phyloP scores from a whole-genome alignment of 1,284 basidiomycete genomes.

The Cryptococcus amylolentus region DNA sequence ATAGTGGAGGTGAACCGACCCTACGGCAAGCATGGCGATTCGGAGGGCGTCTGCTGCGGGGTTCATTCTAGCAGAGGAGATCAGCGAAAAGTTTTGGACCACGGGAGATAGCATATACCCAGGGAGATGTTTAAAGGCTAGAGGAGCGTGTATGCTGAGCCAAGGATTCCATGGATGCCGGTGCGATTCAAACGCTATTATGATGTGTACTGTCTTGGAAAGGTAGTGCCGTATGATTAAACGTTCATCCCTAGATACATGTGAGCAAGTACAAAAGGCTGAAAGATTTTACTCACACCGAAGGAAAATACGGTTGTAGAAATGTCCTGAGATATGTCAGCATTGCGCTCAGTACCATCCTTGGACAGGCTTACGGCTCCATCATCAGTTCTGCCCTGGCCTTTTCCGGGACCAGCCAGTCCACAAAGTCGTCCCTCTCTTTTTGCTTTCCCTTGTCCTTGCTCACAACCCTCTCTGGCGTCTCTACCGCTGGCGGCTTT shows the following conservation, averaged over 20 bases:
- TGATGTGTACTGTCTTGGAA: slow-evolving; percentile 39
- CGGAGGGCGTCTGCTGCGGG: slow-evolving; percentile 42
- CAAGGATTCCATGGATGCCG: slow-evolving; percentile 44
- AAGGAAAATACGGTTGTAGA: slow-evolving; percentile 40
- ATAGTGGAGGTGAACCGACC: slow-evolving; percentile 42
- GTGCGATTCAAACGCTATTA: slow-evolving; percentile 39
- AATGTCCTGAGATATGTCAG: slow-evolving; percentile 24
- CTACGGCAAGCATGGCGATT: slow-evolving; percentile 39
- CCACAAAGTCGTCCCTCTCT: slow-evolving; percentile 20
- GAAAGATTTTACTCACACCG: slow-evolving; percentile 23
- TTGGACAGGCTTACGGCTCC: slow-evolving; percentile 35
- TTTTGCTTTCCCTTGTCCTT: slow-evolving; percentile 19
- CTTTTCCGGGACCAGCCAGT: slow-evolving; percentile 18
- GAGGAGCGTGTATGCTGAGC: slow-evolving; percentile 39
- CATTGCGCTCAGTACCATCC: neutral
- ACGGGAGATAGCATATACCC: slow-evolving; percentile 21
- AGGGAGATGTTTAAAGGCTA: slow-evolving; percentile 40
- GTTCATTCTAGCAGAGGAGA: neutral
- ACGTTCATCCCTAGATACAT: slow-evolving; percentile 33
- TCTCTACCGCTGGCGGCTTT: neutral
- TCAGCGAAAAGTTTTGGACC: neutral
- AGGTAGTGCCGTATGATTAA: slow-evolving; percentile 47
- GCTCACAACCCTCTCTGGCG: too few species aligned
- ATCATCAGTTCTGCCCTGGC: slow-evolving; percentile 36
- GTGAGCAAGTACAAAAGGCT: slow-evolving; percentile 8